A percentile compares a stretch with the other conserved stretches of the same genome.
phyloP scores from a whole-genome alignment of 2,329 filamentous ascomycete species.

The Colletotrichum gloeosporioides region DNA sequence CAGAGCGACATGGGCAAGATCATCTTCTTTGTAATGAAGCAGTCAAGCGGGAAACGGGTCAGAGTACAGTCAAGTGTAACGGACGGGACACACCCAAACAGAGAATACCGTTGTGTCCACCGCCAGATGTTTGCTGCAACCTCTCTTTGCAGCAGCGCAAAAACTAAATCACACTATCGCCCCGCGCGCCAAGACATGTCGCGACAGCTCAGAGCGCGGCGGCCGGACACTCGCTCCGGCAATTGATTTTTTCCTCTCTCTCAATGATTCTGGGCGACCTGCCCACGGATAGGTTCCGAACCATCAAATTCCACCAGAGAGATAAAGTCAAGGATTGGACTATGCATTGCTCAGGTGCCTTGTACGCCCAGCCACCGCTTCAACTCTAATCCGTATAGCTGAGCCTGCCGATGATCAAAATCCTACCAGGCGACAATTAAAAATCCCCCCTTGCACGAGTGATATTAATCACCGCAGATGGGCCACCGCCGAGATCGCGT shows the following conservation, averaged over 20 bases:
- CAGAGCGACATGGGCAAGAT: background rate
- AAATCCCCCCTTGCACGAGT: background rate
- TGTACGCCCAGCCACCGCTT: background rate
- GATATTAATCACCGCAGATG: background rate
- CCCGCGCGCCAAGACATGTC: conserved; percentile 12
- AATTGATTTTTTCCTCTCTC: background rate
- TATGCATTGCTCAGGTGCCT: background rate
- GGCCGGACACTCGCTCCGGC: background rate
- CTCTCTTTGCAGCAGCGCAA: background rate
- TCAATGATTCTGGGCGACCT: background rate
- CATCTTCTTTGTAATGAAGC: background rate
- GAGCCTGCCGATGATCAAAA: background rate
- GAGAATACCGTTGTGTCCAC: background rate
- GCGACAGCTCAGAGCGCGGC: background rate
- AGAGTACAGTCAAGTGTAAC: background rate
- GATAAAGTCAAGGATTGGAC: background rate
- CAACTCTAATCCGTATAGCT: background rate
- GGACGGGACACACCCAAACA: background rate
- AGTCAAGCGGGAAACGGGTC: background rate
- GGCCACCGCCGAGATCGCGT: background rate
- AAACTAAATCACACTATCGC: background rate
- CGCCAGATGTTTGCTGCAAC: background rate
- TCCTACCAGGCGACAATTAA: background rate
- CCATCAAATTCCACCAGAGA: background rate
- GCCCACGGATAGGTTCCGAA: background rate